A percentile compares a stretch with the other conserved stretches of the same genome.
These are phyloP conservation scores for Phialemoniopsis sp. DNA, from an alignment of 2,329 filamentous ascomycete species.

Conservation along the genomic window DNA sequence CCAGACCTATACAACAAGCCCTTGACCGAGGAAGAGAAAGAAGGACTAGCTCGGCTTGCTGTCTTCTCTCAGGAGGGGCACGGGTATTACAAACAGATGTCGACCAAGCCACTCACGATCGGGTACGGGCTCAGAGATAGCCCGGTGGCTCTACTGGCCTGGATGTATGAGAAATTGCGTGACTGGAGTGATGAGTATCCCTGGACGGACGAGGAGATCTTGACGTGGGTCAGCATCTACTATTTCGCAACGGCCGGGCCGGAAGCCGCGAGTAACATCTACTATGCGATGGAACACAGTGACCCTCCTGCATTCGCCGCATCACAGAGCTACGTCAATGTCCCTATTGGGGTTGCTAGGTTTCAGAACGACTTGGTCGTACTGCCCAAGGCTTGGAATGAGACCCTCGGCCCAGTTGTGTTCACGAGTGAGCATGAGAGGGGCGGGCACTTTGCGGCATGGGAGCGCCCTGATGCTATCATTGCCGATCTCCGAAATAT, in stretches of 20 bases:
- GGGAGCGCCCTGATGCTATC: constrained; percentile 50
- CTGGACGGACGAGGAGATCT: constrained; percentile 73
- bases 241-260: constrained; percentile 67
- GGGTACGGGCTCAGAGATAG: constrained; percentile 66
- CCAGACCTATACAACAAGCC: constrained; percentile 46
- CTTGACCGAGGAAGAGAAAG: constrained; percentile 45
- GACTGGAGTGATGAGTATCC: constrained; percentile 71
- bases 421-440: constrained; percentile 44
- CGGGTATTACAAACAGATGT: constrained; percentile 57
- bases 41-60: constrained; percentile 52
- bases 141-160: constrained; percentile 67
- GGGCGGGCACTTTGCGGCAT: constrained; percentile 60
- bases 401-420: constrained; percentile 57
- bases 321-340: too few relatives aligned
- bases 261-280: constrained; percentile 63
- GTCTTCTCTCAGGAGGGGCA: constrained; percentile 52
- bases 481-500: constrained; percentile 50
- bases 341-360: constrained; percentile 47
- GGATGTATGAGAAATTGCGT: constrained; percentile 78
- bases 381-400: constrained; percentile 50
- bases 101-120: constrained; percentile 69
- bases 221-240: constrained; percentile 73
- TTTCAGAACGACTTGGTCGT: constrained; percentile 56
- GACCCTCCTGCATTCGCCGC: neutral
- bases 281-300: constrained; percentile 60